These are phyloP conservation scores for Rhodotorula sphaerocarpa DNA, from an alignment of 768 basidiomycete genomes.

Conservation along the genomic window DNA sequence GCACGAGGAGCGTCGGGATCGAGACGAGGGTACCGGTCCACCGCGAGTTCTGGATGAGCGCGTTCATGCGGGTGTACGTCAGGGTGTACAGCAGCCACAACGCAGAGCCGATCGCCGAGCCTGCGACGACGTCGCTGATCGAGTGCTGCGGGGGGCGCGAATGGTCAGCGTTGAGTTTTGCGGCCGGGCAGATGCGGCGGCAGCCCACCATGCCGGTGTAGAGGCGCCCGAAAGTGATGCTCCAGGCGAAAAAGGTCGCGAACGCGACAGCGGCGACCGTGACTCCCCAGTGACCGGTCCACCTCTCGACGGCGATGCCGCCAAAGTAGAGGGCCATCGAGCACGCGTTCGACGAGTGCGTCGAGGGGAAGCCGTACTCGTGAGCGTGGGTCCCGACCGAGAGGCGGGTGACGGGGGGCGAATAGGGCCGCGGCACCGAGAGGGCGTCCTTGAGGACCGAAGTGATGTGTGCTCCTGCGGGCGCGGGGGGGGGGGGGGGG, in stretches of 20 bases:
- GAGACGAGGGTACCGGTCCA: slow-evolving; percentile 3
- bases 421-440: slow-evolving; percentile 80
- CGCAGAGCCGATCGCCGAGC: slow-evolving; percentile 29
- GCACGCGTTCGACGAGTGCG: slow-evolving; percentile 82
- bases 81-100: slow-evolving; percentile 25
- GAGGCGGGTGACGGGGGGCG: slow-evolving; percentile 74
- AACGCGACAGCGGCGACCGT: slow-evolving; percentile 1
- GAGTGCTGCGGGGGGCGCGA: slow-evolving; percentile 39
- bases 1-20: not conserved
- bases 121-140: slow-evolving; percentile 22
- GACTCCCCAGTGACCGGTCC: not conserved
- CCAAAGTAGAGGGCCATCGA: slow-evolving; percentile 78
- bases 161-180: not conserved
- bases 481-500: no score
- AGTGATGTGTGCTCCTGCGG: slow-evolving; percentile 62
- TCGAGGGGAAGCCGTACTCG: slow-evolving; percentile 93
- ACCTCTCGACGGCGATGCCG: slow-evolving; percentile 2
- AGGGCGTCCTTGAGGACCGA: slow-evolving; percentile 77
- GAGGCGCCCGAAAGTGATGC: slow-evolving; percentile 43
- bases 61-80: not conserved
- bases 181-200: not conserved
- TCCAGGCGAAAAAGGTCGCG: slow-evolving; percentile 39
- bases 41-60: not conserved
- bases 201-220: slow-evolving; percentile 41
- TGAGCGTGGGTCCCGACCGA: slow-evolving; percentile 34